Percentiles rank a stretch among this genome's conserved stretches.
These are phyloP conservation scores for Pholiota molesta DNA, from an alignment of 768 basidiomycete species.

Conservation along the genomic window DNA sequence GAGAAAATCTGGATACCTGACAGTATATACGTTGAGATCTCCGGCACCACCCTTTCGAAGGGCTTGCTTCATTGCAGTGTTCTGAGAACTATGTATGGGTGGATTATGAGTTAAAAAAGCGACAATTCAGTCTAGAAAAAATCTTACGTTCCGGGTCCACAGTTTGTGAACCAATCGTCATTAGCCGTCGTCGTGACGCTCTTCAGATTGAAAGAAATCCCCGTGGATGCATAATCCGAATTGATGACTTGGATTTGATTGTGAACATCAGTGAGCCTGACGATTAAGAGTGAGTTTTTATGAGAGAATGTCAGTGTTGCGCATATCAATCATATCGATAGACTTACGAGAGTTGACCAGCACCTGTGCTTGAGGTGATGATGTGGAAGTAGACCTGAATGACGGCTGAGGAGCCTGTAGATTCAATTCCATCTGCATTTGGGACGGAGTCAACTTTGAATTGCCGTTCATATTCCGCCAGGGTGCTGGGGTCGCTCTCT, in stretches of 20 bases:
- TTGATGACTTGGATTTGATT: slow-evolving; percentile 45
- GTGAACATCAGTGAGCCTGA: slow-evolving; percentile 31
- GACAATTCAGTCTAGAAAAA: background rate
- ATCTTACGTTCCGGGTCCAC: slow-evolving; percentile 14
- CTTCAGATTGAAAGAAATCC: slow-evolving; percentile 36
- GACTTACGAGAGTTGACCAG: slow-evolving; percentile 37
- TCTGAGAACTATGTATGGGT: background rate
- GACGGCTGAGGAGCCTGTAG: background rate
- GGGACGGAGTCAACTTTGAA: background rate
- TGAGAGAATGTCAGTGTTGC: background rate
- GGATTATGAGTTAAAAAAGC: background rate
- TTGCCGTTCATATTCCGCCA: slow-evolving; percentile 4
- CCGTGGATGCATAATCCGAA: slow-evolving; percentile 33
- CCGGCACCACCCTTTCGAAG: slow-evolving; percentile 16
- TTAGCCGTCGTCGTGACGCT: slow-evolving; percentile 36
- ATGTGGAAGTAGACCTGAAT: slow-evolving; percentile 39
- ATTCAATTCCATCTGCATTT: background rate
- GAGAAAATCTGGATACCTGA: slow-evolving; percentile 16
- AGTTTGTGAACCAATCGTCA: slow-evolving; percentile 38
- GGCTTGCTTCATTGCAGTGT: slow-evolving; percentile 21
- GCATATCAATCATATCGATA: background rate
- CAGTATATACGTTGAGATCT: slow-evolving; percentile 25
- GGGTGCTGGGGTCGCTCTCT: background rate
- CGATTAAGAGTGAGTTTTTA: background rate
- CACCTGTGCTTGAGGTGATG: slow-evolving; percentile 35